phyloP scores from a whole-genome alignment of 192 early-diverging fungal genomes.

The Podila verticillata region DNA sequence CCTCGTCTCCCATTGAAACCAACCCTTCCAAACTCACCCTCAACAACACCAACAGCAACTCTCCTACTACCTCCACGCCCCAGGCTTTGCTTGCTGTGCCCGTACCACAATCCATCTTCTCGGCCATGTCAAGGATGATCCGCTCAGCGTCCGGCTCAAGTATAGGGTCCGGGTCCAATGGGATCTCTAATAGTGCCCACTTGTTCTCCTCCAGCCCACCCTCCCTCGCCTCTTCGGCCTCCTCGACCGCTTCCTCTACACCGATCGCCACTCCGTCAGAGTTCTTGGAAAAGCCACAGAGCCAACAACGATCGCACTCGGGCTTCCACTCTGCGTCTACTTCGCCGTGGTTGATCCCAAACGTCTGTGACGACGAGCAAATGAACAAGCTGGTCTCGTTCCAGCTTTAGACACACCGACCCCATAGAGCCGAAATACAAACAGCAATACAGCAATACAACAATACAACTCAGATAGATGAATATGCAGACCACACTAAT shows the following conservation, averaged over 20 bases:
- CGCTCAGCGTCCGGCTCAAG: constrained; percentile 12
- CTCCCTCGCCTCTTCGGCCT: background rate
- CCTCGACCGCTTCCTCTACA: background rate
- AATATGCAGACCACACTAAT: too few species aligned
- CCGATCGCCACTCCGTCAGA: background rate
- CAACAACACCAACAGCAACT: constrained; percentile 1
- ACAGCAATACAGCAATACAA: too few species aligned
- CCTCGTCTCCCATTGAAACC: background rate
- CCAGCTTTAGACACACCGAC: constrained; percentile 9
- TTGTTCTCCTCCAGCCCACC: background rate
- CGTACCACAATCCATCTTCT: constrained; percentile 21
- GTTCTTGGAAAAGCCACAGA: background rate
- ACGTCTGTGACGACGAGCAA: constrained; percentile 48
- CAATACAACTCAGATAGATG: too few species aligned
- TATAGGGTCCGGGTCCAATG: constrained; percentile 6
- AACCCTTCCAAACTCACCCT: background rate
- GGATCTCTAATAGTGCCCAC: background rate
- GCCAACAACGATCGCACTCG: background rate
- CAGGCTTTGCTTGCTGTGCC: background rate
- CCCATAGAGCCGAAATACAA: too few species aligned
- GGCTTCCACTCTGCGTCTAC: background rate
- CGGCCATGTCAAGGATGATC: constrained; percentile 44
- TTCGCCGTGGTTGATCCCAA: constrained; percentile 48
- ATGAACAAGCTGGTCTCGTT: constrained; percentile 53
- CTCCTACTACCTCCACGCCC: background rate